Conservation (phyloP, 768 basidiomycete species). For the Rhodotorula graminis region DNA sequence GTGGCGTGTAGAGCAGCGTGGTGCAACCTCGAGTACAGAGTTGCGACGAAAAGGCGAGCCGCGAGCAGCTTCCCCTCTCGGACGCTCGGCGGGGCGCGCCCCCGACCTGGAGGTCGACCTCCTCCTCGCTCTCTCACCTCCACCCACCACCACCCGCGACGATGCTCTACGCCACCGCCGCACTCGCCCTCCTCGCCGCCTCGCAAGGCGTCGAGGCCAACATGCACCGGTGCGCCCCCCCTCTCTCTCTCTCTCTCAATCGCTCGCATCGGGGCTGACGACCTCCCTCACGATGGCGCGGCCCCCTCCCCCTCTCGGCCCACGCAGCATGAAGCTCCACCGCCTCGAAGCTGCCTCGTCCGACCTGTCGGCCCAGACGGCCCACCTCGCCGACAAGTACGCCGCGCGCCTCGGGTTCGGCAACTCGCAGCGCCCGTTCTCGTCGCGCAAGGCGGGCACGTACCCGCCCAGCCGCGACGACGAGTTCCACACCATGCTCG, state of each 20-base stretch:
- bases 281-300: background rate
- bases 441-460: slow-evolving; percentile 59
- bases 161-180: slow-evolving; percentile 20
- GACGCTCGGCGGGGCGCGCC: background rate
- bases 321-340: slow-evolving; percentile 75
- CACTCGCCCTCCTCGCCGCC: slow-evolving; percentile 36
- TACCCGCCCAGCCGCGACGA: slow-evolving; percentile 49
- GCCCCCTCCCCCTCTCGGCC: background rate
- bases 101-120: background rate
- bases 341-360: slow-evolving; percentile 60
- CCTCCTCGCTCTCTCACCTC: background rate
- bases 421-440: slow-evolving; percentile 49
- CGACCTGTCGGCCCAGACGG: slow-evolving; percentile 63
- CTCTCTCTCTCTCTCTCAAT: slow-evolving; percentile 1
- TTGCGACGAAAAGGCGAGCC: no score
- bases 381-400: slow-evolving; percentile 85
- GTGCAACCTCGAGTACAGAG: background rate
- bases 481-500: slow-evolving; percentile 53
- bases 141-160: background rate
- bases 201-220: slow-evolving; percentile 45
- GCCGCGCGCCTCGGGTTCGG: slow-evolving; percentile 70
- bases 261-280: background rate
- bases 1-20: background rate
- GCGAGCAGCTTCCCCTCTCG: background rate
- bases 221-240: slow-evolving; percentile 46